Base-by-base conservation (phyloP, 169 alveolate genomes). In the Plasmodium cynomolgi region DNA sequence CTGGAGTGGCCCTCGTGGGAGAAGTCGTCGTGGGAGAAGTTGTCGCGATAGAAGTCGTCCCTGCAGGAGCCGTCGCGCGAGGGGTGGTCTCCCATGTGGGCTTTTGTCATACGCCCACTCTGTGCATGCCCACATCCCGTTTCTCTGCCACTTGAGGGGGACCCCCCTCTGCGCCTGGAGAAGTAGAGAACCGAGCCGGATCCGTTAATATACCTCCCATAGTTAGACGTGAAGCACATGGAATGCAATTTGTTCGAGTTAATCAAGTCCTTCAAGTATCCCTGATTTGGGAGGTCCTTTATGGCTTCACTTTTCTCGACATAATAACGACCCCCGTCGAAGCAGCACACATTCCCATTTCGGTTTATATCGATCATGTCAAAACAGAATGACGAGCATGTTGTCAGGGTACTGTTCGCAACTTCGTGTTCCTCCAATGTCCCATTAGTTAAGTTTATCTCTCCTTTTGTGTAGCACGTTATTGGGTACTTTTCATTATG, bases 151-250 rank as follows among this genome's bases (percentile, higher is more conserved):
- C 15, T 0, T 62, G 34, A 75, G 83, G 47, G 47, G 58, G 58
- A 31, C 15, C 80, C 58, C n/a, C 77, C 2, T 29, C 50, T 80
- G 72, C 20, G 20, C 68, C 31, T 68, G 13, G 47, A 39, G 34
- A 80, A 81, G 74, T 86, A 90, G 17, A 90, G 39, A 13, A 90
- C 83, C 39, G 94, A 90, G 26, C 94, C 94, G n/a, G 94, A 90
- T 1, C 94, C 94, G 54, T 80, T 90, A 56, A 90, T 90, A 39
- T 80, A 90, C 37, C 94, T 56, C 31, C 84, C 81, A n/a, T 90
- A 90, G 54, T 90, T 90, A 44, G 94, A 90, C 26, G 94, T 90
- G 83, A 90, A 90, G 54, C 94, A 90, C 91, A 81, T 90, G 44
- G 84, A 71, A 34, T 90, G 91, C 17, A 80, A 2, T 39, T n/a